These are phyloP conservation scores for Purpureocillium takamizusanense DNA, from an alignment of 2,329 filamentous ascomycete genomes.

Conservation along the genomic window DNA sequence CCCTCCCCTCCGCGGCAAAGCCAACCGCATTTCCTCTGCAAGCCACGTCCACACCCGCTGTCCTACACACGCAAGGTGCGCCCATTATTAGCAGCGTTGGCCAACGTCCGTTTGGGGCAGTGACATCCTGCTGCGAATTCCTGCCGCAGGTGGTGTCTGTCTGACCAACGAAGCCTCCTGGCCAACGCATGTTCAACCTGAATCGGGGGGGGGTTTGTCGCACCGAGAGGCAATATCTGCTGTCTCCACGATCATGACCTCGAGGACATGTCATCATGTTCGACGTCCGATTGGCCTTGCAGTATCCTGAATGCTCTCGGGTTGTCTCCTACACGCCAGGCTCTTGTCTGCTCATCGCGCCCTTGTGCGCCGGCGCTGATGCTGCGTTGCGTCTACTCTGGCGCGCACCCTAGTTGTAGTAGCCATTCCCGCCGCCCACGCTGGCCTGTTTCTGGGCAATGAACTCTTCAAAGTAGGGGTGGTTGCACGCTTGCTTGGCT, in stretches of 20 bases:
- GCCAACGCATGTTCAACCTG: no score
- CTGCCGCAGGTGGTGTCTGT: no score
- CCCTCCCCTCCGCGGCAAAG: not conserved
- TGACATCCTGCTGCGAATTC: no score
- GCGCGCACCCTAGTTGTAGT: conserved; percentile 24
- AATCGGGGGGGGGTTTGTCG: no score
- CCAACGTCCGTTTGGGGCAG: no score
- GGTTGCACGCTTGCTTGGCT: conserved; percentile 76
- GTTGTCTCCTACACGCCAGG: not conserved
- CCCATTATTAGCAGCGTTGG: no score
- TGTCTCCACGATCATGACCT: no score
- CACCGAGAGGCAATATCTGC: no score
- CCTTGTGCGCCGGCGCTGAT: not conserved
- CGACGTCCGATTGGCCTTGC: conserved; percentile 2
- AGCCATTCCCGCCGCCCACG: conserved; percentile 20
- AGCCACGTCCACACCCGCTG: no score
- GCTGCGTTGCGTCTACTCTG: conserved; percentile 9
- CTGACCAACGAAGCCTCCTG: no score
- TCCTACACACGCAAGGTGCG: no score
- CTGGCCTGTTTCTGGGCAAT: conserved; percentile 18
- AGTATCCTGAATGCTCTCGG: conserved; percentile 13
- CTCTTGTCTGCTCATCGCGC: not conserved
- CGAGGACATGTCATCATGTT: not conserved
- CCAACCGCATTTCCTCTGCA: no score
- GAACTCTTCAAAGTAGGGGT: conserved; percentile 65